Percentiles rank a stretch among this genome's conserved stretches.
Conservation (phyloP, 2,329 filamentous ascomycete genomes). For the Fusarium temperatum region DNA sequence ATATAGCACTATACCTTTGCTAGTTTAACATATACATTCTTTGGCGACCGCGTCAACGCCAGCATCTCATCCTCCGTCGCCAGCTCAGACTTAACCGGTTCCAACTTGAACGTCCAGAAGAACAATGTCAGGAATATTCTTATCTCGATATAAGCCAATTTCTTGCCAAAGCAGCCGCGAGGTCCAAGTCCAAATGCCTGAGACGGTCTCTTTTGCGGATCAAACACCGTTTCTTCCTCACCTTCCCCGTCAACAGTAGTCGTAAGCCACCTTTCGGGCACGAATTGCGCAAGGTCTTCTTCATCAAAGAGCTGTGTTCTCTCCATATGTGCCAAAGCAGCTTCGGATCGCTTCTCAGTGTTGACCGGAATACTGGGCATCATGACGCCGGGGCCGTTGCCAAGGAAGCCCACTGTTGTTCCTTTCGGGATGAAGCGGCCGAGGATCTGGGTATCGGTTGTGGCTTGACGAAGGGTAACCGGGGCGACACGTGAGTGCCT, state of each 20-base stretch:
- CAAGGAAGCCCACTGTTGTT: conserved; percentile 39
- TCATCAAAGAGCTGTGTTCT: too few relatives aligned
- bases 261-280: conserved; percentile 50
- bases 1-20: background rate
- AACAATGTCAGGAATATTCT: conserved; percentile 11
- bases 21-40: conserved; percentile 18
- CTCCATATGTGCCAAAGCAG: too few relatives aligned
- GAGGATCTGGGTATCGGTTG: conserved; percentile 46
- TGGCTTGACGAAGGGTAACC: conserved; percentile 42
- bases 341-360: too few relatives aligned
- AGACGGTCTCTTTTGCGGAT: conserved; percentile 13
- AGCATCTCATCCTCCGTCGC: conserved; percentile 12
- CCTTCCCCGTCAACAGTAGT: background rate
- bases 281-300: conserved; percentile 33
- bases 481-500: conserved; percentile 42
- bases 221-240: conserved; percentile 16
- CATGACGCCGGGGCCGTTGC: too few relatives aligned
- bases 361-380: too few relatives aligned
- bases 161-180: conserved; percentile 32
- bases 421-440: conserved; percentile 47
- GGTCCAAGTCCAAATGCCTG: conserved; percentile 33
- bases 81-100: background rate
- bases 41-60: conserved; percentile 8
- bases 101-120: conserved; percentile 16
- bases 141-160: conserved; percentile 29